Evolutionary conservation across 495 filamentous ascomycete species (phyloP).

Genomic region (Cercophora newfieldiana): DNA sequence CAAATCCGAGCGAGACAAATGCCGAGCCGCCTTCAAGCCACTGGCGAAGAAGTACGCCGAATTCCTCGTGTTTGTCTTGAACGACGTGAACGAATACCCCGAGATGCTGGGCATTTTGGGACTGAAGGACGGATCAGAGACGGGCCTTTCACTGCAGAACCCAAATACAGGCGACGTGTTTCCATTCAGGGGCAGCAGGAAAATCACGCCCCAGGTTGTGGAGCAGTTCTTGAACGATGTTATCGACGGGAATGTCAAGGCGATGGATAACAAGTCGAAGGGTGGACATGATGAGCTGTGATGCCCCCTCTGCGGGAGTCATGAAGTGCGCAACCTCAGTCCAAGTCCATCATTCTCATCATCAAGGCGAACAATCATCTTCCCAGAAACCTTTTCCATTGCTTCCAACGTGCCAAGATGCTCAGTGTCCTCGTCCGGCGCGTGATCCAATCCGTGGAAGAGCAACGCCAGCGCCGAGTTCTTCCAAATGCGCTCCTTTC

Average conservation of each 20-base stretch:
- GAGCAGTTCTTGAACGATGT: constrained; percentile 24
- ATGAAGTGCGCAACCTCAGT: too few relatives aligned
- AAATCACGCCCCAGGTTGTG: constrained; percentile 19
- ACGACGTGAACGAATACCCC: constrained; percentile 46
- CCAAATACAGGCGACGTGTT: constrained; percentile 23
- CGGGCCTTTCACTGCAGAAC: constrained; percentile 22
- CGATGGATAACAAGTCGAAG: not conserved
- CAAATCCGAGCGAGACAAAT: constrained; percentile 11
- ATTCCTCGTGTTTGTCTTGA: constrained; percentile 45
- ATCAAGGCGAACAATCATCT: too few relatives aligned
- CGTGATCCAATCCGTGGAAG: not conserved
- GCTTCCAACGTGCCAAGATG: too few relatives aligned
- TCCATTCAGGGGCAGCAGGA: constrained; percentile 12
- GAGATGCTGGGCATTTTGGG: constrained; percentile 43
- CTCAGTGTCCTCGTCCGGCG: too few relatives aligned
- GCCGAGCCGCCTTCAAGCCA: constrained; percentile 31
- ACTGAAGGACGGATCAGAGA: constrained; percentile 24
- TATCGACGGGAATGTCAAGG: constrained; percentile 22
- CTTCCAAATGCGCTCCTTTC: not conserved
- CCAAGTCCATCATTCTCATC: too few relatives aligned
- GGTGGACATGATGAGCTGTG: constrained; percentile 3
- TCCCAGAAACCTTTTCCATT: too few relatives aligned
- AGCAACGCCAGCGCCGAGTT: not conserved
- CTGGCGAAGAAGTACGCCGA: constrained; percentile 49
- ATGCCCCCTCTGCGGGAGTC: not conserved